Evolutionary conservation across 345 rosid genomes (phyloP).

Genomic region (Turnera subulata): DNA sequence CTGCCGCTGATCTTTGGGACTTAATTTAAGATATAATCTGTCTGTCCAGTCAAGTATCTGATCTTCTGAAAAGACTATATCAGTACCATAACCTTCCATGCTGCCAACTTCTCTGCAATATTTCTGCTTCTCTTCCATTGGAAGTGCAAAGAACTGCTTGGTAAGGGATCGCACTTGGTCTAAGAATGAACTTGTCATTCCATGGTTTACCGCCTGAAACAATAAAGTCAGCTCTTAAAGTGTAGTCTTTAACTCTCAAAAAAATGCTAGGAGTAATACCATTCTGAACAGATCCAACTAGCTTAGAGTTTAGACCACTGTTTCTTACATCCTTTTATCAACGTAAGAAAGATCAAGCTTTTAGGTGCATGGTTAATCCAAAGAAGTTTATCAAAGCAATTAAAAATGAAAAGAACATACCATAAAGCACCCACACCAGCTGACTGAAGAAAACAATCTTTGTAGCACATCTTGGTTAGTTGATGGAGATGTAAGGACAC

Average conservation of each 20-base stretch:
- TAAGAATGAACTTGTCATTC: conserved; percentile 40
- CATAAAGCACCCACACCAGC: conserved; percentile 64
- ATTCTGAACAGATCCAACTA: too few species aligned
- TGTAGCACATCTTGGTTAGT: conserved; percentile 26
- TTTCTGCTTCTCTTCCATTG: conserved; percentile 51
- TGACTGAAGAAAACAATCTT: conserved; percentile 46
- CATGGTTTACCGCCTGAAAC: conserved; percentile 65
- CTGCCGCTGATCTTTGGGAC: conserved; percentile 41
- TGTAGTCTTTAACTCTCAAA: too few species aligned
- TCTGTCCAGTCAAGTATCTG: conserved; percentile 76
- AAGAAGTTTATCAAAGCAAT: too few species aligned
- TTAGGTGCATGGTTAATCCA: too few species aligned
- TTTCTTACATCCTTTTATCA: too few species aligned
- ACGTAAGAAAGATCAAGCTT: too few species aligned
- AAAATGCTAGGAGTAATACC: too few species aligned
- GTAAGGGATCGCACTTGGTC: conserved; percentile 44
- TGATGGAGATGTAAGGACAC: conserved; percentile 36
- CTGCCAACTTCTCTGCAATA: conserved; percentile 43
- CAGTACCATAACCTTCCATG: conserved; percentile 72
- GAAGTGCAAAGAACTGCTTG: conserved; percentile 50
- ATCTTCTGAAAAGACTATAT: conserved; percentile 48
- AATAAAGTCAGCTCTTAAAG: too few species aligned
- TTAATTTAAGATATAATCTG: conserved; percentile 42
- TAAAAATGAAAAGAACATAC: conserved; percentile 20
- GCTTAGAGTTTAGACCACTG: too few species aligned